These are phyloP conservation scores for Solanum etuberosum DNA, from an alignment of 257 asterid species.

Conservation along the genomic window DNA sequence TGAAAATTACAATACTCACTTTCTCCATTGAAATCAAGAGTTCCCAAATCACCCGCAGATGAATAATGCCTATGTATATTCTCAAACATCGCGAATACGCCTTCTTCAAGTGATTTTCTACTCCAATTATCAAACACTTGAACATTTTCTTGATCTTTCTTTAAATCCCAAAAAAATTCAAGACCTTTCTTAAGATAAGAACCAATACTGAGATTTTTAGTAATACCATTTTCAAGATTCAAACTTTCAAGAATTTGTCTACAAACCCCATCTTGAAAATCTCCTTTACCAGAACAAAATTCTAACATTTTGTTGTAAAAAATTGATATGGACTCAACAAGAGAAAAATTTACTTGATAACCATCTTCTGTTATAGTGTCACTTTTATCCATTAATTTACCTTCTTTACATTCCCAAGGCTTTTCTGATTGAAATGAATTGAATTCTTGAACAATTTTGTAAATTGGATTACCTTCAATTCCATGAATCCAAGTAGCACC, in stretches of 20 bases:
- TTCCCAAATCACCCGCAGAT: conserved; percentile 45
- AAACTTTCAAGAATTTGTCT: not conserved
- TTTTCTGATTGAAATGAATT: no score
- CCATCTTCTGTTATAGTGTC: conserved; percentile 33
- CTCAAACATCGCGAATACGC: conserved; percentile 61
- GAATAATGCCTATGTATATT: conserved; percentile 64
- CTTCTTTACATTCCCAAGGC: no score
- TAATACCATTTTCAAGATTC: conserved; percentile 1
- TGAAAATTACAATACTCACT: conserved; percentile 59
- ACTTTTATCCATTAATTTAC: not conserved
- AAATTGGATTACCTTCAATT: no score
- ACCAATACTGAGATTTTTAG: not conserved
- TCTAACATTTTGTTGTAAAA: conserved; percentile 57
- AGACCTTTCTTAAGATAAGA: conserved; percentile 22
- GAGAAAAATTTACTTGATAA: conserved; percentile 19
- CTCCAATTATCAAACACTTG: not conserved
- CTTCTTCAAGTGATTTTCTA: not conserved
- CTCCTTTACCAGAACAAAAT: not conserved
- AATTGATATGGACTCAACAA: conserved; percentile 44
- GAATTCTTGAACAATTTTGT: no score
- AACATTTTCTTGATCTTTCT: not conserved
- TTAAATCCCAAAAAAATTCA: conserved; percentile 29
- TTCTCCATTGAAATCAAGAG: conserved; percentile 61
- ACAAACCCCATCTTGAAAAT: conserved; percentile 2
- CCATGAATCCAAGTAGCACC: no score